Evolutionary conservation across 1,284 basidiomycete genomes (phyloP).

Genomic region (Porogramme epimiltina): DNA sequence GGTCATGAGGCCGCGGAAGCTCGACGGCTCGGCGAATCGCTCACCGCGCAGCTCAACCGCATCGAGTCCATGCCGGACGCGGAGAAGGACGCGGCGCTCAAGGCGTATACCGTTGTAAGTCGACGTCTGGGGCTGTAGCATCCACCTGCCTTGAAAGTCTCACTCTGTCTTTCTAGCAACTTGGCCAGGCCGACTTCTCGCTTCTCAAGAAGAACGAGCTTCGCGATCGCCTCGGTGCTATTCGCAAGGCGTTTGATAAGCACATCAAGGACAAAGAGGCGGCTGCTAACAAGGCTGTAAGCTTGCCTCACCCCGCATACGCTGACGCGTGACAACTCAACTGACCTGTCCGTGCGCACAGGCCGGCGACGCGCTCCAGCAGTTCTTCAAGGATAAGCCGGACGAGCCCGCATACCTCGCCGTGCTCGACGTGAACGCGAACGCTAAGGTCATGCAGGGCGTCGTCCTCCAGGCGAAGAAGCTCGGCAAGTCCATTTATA

Average conservation of each 20-base stretch:
- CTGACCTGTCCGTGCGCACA: slow-evolving; percentile 30
- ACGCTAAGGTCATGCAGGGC: slow-evolving; percentile 81
- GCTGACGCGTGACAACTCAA: neutral
- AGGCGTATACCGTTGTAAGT: slow-evolving; percentile 78
- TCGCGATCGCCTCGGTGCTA: slow-evolving; percentile 70
- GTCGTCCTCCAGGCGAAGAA: slow-evolving; percentile 80
- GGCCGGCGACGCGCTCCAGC: slow-evolving; percentile 71
- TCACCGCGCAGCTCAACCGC: slow-evolving; percentile 66
- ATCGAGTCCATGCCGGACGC: slow-evolving; percentile 72
- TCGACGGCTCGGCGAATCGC: slow-evolving; percentile 67
- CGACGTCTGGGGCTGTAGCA: no score
- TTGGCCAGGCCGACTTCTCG: slow-evolving; percentile 90
- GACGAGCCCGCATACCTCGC: slow-evolving; percentile 72
- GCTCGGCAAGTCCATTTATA: slow-evolving; percentile 83
- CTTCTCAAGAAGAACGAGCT: slow-evolving; percentile 83
- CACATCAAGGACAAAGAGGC: slow-evolving; percentile 83
- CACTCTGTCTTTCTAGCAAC: neutral
- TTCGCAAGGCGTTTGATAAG: slow-evolving; percentile 87
- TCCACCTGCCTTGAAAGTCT: no score
- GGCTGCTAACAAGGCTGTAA: slow-evolving; percentile 78
- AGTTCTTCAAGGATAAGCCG: slow-evolving; percentile 79
- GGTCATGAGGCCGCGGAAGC: slow-evolving; percentile 91
- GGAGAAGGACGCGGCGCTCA: slow-evolving; percentile 85
- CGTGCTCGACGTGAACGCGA: slow-evolving; percentile 74
- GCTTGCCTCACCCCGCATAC: slow-evolving; percentile 19